phyloP scores from a whole-genome alignment of 2,329 filamentous ascomycete genomes.

The Canariomyces notabilis region DNA sequence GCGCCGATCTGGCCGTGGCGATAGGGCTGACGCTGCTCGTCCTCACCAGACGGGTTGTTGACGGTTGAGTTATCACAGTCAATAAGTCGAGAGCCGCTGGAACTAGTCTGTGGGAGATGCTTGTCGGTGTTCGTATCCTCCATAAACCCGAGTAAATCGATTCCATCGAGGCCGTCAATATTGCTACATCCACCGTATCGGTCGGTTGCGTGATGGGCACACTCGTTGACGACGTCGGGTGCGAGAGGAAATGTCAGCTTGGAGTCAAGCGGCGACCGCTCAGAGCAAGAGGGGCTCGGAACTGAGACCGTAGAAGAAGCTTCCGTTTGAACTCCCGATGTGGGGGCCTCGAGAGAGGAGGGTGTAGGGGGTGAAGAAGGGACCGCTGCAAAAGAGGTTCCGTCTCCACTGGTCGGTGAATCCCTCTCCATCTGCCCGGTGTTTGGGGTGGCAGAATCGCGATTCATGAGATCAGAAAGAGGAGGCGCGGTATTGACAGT shows the following conservation, averaged over 20 bases:
- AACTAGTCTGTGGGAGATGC: background rate
- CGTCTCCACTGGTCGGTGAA: background rate
- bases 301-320: background rate
- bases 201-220: background rate
- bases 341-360: background rate
- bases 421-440: background rate
- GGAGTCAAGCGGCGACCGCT: background rate
- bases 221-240: background rate
- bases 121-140: background rate
- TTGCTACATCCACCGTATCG: background rate
- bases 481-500: background rate
- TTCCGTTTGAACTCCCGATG: background rate
- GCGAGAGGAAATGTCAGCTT: background rate
- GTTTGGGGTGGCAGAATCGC: background rate
- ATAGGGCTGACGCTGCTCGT: background rate
- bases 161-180: background rate
- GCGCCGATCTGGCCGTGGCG: constrained; percentile 5
- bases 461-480: background rate
- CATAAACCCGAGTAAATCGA: background rate
- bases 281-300: background rate
- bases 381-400: background rate
- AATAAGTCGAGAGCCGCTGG: background rate
- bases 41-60: background rate
- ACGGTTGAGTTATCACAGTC: background rate
- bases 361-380: background rate